Conservation (phyloP, 208 protist species). For the Acanthamoeba royreba region DNA sequence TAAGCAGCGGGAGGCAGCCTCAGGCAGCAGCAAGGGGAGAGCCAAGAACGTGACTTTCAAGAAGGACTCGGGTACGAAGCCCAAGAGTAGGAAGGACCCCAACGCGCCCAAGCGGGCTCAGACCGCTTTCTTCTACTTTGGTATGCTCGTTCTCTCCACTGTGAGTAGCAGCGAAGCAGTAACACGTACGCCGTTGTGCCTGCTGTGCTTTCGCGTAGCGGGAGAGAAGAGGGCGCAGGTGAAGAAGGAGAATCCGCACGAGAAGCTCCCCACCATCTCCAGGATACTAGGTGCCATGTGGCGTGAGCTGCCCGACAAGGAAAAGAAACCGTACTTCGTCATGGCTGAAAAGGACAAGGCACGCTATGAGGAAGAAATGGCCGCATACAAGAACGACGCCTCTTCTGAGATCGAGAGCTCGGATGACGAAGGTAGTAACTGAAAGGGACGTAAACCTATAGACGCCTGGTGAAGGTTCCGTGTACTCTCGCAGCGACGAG, state of each 20-base stretch:
- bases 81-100: not conserved
- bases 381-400: not conserved
- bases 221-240: not conserved
- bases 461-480: too few species aligned
- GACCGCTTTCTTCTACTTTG: not conserved
- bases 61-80: not conserved
- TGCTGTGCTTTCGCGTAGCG: not conserved
- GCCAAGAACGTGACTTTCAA: not conserved
- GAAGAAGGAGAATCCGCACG: not conserved
- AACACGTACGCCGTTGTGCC: not conserved
- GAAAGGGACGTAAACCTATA: too few species aligned
- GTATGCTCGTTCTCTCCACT: not conserved
- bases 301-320: conserved; percentile 2
- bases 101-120: not conserved
- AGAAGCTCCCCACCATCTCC: not conserved
- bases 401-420: too few species aligned
- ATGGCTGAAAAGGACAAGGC: conserved; percentile 25
- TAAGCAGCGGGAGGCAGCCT: not conserved
- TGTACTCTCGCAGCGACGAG: too few species aligned
- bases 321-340: conserved; percentile 12
- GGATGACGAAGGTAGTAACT: too few species aligned
- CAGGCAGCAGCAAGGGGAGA: not conserved
- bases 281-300: not conserved
- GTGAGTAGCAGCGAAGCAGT: not conserved
- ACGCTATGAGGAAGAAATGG: conserved; percentile 44